Conservation (phyloP, 2,329 filamentous ascomycete genomes). For the Fusarium sp. region DNA sequence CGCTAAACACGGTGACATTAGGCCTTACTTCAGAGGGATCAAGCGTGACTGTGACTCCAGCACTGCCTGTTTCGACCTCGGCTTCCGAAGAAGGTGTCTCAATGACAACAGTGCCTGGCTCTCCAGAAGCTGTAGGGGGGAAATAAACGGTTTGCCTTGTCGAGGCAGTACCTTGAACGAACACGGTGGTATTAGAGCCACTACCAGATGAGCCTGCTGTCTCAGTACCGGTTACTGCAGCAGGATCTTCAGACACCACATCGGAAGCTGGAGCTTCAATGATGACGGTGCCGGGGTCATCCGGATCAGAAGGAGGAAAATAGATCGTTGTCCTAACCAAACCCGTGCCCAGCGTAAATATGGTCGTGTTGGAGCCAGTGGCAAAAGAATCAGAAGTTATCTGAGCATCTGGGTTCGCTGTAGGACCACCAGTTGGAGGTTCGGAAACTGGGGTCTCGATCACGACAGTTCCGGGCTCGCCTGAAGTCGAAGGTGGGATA, state of each 20-base stretch:
- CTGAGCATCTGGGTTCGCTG: neutral
- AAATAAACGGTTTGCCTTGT: neutral
- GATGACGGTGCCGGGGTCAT: slow-evolving; percentile 5
- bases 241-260: neutral
- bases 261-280: neutral
- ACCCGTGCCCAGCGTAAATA: neutral
- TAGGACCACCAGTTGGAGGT: neutral
- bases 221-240: neutral
- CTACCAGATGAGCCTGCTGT: neutral
- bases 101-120: neutral
- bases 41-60: neutral
- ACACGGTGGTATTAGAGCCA: neutral
- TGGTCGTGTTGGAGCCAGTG: neutral
- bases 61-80: neutral
- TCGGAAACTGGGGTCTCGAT: slow-evolving; percentile 6
- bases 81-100: neutral
- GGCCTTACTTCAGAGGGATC: neutral
- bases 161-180: neutral
- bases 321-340: neutral
- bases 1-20: neutral
- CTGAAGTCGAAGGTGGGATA: neutral
- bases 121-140: neutral
- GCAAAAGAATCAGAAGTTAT: neutral
- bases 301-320: neutral
- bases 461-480: slow-evolving; percentile 11